Base-by-base conservation (phyloP, 1,284 basidiomycete genomes). In the Puccinia coronata region DNA sequence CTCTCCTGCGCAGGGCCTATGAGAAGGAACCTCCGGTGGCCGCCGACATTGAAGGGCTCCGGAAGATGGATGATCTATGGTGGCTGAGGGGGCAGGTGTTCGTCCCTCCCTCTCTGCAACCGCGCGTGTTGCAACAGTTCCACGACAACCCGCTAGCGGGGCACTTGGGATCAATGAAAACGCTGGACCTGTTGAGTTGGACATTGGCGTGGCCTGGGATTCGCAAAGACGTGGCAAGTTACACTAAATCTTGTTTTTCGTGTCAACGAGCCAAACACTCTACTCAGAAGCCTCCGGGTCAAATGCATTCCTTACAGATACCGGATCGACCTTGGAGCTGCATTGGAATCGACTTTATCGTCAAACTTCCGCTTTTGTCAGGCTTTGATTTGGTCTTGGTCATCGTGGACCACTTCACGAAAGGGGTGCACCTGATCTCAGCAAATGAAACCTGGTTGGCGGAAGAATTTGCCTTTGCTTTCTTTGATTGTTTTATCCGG, bases 311-410 rank as follows among this genome's bases (percentile, higher is more conserved):
- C 34, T 39, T 63, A 12, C 9, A 14, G 8, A 63, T 63, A 31
- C 34, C 59, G 6, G 12, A 34, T 9, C 31, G 43, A 43, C 67
- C 67, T 9, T 70, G 67, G 67, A 43, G 67, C 39, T 20, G 16
- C 8, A 70, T 70, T 18, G 67, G 34, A 16, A 41, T 70, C 6
- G 67, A 70, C 8, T 70, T 70, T 39, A 70, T 70, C 6, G 31
- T 70, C 16, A 70, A 70, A 43, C 39, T 70, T 12, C 67, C 67
- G 16, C 8, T 41, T 20, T 43, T 20, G 4, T 4, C 5, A 3
- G 31, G 36, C 4, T 70, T 43, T 43, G 67, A 70, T 70, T 41
- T 39, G 3, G 43, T 70, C 11, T 28, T 70, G 36, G 67, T 70
- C 5, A n/a, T 70, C 4, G 31, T 70, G 3, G 39, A 70, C n/a